These are phyloP conservation scores for Apiotrichum gamsii DNA, from an alignment of 1,284 basidiomycete species.

Conservation along the genomic window DNA sequence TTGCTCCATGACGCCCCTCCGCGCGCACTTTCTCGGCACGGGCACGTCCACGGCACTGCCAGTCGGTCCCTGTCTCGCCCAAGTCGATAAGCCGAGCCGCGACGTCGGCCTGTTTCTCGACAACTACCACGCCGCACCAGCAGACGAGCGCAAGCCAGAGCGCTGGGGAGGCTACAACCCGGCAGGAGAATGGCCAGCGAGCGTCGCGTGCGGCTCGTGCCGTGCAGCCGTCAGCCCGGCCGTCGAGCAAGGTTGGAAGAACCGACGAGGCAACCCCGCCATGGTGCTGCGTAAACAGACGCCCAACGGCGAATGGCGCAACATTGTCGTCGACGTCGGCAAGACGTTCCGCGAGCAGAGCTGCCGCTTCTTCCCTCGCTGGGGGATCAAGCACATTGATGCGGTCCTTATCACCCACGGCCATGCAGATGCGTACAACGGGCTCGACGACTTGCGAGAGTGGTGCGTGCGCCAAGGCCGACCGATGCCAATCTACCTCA, in stretches of 20 bases:
- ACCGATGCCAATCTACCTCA: slow-evolving; percentile 41
- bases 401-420: slow-evolving; percentile 49
- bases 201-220: slow-evolving; percentile 42
- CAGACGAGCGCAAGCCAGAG: slow-evolving; percentile 2
- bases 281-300: slow-evolving; percentile 27
- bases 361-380: slow-evolving; percentile 39
- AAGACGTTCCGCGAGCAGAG: slow-evolving; percentile 48
- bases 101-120: slow-evolving; percentile 18
- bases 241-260: slow-evolving; percentile 42
- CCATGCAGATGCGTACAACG: slow-evolving; percentile 43
- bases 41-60: slow-evolving; percentile 47
- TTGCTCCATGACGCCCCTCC: slow-evolving; percentile 21
- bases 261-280: slow-evolving; percentile 44
- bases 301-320: slow-evolving; percentile 27
- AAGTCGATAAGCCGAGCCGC: slow-evolving; percentile 12
- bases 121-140: slow-evolving; percentile 5
- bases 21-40: slow-evolving; percentile 45
- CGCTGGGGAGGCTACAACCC: slow-evolving; percentile 25
- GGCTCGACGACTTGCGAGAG: slow-evolving; percentile 40
- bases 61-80: slow-evolving; percentile 39
- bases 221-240: slow-evolving; percentile 35
- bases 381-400: slow-evolving; percentile 45
- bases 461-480: slow-evolving; percentile 41
- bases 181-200: slow-evolving; percentile 29
- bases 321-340: slow-evolving; percentile 48